Evolutionary conservation across 768 basidiomycete species (phyloP), one percentile per base, ranked within the genome.

Genomic region (Phylloporus sp.): DNA sequence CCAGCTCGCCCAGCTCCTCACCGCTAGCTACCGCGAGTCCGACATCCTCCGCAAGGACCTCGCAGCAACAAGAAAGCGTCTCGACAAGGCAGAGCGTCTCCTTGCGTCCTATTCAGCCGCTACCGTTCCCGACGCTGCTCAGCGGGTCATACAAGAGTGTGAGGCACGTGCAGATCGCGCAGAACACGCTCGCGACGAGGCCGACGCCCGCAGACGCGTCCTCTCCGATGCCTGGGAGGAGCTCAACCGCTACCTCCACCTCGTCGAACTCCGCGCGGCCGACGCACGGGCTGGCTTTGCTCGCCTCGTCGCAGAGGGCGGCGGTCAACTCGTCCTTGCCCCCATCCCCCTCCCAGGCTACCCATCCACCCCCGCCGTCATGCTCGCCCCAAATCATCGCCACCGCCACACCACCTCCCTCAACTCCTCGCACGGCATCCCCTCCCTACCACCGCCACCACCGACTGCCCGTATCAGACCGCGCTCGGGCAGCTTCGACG

Each of bases 1-100:
- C 1, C 76, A 79, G 52, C 80, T 86, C 60, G 83, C 84, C 13
- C 58, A 71, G 7, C 75, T 86, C 43, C 80, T 87, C 61, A 62
- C 78, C 5, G 70, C 76, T 32, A 73, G 79, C 41, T 80, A 80
- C 59, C 71, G 70, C 57, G 82, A 86, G 40, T 63, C 69, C 31
- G 84, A 86, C 11, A 12, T 47, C 20, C 75, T 86, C 42, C 72
- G 74, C 18, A 72, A 70, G 31, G 80, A 86, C 51, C 78, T 86
- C 55, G 52, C 60, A 2, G 16, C 56, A 0, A 53, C 68, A 0
- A 64, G 67, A 28, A 76, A 73, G 47, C 76, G 82, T 40, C 78
- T 79, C 0, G 83, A 84, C 38, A 75, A 78, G 55, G 74, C 78
- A 0, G 85, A 86, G 45, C 72, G 78, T 1, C 68, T 75, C 38